Conservation (phyloP, 192 early-diverging fungal species). For the Podila clonocystis region DNA sequence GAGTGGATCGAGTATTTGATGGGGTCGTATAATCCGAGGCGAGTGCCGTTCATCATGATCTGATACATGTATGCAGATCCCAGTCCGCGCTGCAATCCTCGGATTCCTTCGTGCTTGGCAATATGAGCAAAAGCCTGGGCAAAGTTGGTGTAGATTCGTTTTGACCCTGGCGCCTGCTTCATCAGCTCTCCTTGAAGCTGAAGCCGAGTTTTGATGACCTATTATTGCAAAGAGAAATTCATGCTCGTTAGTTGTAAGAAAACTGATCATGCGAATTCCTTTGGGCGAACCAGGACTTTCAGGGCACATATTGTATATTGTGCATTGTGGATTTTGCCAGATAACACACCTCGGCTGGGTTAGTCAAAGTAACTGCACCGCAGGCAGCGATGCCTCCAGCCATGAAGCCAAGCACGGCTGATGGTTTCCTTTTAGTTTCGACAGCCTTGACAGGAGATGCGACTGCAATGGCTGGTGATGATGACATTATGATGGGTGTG, state of each 20-base stretch:
- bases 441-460: slow-evolving; percentile 6
- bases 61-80: slow-evolving; percentile 90
- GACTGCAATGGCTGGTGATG: slow-evolving; percentile 7
- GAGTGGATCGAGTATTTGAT: slow-evolving; percentile 66
- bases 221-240: slow-evolving; percentile 1
- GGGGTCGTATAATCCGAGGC: slow-evolving; percentile 93
- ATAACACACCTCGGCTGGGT: slow-evolving; percentile 85
- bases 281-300: slow-evolving; percentile 24
- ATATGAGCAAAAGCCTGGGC: slow-evolving; percentile 82
- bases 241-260: no score
- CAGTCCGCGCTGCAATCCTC: slow-evolving; percentile 89
- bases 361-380: slow-evolving; percentile 95
- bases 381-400: slow-evolving; percentile 88
- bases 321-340: no score
- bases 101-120: slow-evolving; percentile 82
- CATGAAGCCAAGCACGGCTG: slow-evolving; percentile 67
- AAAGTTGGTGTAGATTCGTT: slow-evolving; percentile 77
- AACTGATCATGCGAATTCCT: not conserved
- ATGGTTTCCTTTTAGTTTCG: slow-evolving; percentile 38
- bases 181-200: slow-evolving; percentile 93
- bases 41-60: slow-evolving; percentile 90
- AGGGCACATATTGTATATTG: no score
- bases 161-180: slow-evolving; percentile 54
- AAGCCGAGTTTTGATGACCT: slow-evolving; percentile 91
- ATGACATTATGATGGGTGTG: not conserved